Evolutionary conservation across 2,329 filamentous ascomycete species (phyloP).

Genomic region (Beauveria bassiana): DNA sequence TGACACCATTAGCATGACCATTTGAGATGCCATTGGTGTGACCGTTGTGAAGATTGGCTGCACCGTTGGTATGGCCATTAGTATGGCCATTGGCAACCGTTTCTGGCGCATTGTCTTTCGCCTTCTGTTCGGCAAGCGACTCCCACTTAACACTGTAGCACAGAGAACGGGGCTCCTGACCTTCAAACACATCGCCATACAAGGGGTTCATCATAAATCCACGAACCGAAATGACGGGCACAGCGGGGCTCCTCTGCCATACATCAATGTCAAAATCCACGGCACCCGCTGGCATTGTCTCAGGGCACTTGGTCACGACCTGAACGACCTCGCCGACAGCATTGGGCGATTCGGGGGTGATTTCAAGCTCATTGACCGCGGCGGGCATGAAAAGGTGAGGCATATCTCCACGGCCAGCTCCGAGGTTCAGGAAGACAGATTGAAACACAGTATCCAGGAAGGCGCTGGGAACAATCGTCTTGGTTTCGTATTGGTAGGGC

Average conservation of each 20-base stretch:
- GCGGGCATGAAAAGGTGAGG: conserved; percentile 30
- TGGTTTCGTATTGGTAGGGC: conserved; percentile 36
- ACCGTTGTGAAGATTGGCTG: neutral
- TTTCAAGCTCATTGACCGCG: conserved; percentile 24
- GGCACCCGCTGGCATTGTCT: conserved; percentile 18
- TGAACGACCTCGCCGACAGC: conserved; percentile 22
- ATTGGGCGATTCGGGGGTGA: conserved; percentile 19
- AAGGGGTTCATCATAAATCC: conserved; percentile 35
- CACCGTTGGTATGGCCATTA: conserved; percentile 6
- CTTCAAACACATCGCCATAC: conserved; percentile 23
- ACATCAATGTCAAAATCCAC: conserved; percentile 29
- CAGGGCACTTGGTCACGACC: conserved; percentile 19
- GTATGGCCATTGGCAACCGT: conserved; percentile 3
- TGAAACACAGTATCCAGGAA: conserved; percentile 39
- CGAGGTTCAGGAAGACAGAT: conserved; percentile 29
- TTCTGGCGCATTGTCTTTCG: neutral
- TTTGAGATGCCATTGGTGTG: neutral
- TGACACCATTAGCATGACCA: neutral
- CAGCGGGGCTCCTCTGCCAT: conserved; percentile 19
- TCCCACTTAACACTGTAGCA: conserved; percentile 42
- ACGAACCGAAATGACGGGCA: conserved; percentile 27
- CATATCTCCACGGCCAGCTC: conserved; percentile 24
- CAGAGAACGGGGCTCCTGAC: conserved; percentile 20
- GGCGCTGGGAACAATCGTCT: conserved; percentile 36
- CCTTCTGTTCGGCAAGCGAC: conserved; percentile 18